Conservation (phyloP, 768 basidiomycete genomes). For the Suillus paluster region DNA sequence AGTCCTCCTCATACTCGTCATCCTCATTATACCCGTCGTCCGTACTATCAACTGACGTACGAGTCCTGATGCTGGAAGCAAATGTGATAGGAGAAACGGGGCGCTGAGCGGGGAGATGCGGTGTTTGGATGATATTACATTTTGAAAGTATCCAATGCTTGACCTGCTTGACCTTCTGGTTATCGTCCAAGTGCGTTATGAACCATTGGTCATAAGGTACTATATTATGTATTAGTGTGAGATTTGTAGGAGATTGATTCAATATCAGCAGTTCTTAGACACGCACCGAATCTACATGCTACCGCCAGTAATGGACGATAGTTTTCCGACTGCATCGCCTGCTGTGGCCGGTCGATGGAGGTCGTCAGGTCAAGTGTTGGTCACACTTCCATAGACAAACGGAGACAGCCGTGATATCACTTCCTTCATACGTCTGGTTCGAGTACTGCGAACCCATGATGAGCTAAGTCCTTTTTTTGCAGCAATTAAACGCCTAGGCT, state of each 20-base stretch:
- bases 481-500: not conserved
- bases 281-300: constrained; percentile 61
- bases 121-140: constrained; percentile 46
- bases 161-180: constrained; percentile 63
- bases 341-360: not conserved
- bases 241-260: constrained; percentile 5
- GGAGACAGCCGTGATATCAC: constrained; percentile 5
- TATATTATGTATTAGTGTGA: constrained; percentile 23
- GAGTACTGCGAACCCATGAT: not conserved
- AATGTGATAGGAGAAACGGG: constrained; percentile 74
- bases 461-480: not conserved
- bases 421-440: no score
- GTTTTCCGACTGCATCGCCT: constrained; percentile 14
- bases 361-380: not conserved
- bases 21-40: constrained; percentile 35
- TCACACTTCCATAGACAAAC: not conserved
- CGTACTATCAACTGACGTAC: constrained; percentile 27
- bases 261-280: not conserved
- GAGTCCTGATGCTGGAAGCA: constrained; percentile 38
- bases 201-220: constrained; percentile 82
- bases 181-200: constrained; percentile 64
- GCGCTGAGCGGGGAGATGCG: constrained; percentile 36
- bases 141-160: constrained; percentile 68
- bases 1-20: constrained; percentile 32
- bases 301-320: constrained; percentile 41